A percentile compares a stretch with the other conserved stretches of the same genome.
These are phyloP conservation scores for Fusarium foetens DNA, from an alignment of 2,329 filamentous ascomycete species.

Conservation along the genomic window DNA sequence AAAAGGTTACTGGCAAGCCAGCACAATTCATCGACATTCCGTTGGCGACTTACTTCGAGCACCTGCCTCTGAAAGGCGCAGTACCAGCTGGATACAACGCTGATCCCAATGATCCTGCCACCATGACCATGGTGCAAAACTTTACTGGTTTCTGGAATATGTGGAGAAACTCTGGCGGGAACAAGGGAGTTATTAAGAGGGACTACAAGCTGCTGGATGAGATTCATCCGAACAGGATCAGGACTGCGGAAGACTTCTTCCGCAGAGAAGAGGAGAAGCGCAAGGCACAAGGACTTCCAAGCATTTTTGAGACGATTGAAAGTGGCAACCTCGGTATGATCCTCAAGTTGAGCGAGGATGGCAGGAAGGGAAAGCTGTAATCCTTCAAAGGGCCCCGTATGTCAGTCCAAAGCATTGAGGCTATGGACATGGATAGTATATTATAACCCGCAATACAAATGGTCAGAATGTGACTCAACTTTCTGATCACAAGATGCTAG, in stretches of 20 bases:
- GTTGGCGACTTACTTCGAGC: background rate
- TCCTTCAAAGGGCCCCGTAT: too few species aligned
- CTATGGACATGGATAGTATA: background rate
- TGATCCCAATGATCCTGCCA: background rate
- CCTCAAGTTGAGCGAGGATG: background rate
- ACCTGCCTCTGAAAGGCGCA: fast-evolving
- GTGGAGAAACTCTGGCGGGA: constrained; percentile 9
- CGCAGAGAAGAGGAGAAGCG: constrained; percentile 1
- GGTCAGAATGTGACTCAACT: background rate
- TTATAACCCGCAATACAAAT: background rate
- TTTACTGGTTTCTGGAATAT: constrained; percentile 26
- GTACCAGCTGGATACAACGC: background rate
- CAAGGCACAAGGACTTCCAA: fast-evolving
- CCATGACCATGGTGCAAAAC: constrained; percentile 11
- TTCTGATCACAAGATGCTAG: background rate
- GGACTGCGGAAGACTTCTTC: constrained; percentile 18
- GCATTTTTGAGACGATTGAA: background rate
- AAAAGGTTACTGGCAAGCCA: constrained; percentile 19
- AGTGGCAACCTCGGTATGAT: fast-evolving
- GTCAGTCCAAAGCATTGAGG: too few species aligned
- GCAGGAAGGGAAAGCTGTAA: background rate
- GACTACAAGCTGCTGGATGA: constrained; percentile 21
- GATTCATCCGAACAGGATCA: constrained; percentile 20
- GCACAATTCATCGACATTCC: constrained; percentile 12
- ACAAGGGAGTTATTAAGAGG: constrained; percentile 7